These are phyloP conservation scores for Scheffersomyces parashehatae DNA, from an alignment of 1,139 yeast genomes.

Conservation along the genomic window DNA sequence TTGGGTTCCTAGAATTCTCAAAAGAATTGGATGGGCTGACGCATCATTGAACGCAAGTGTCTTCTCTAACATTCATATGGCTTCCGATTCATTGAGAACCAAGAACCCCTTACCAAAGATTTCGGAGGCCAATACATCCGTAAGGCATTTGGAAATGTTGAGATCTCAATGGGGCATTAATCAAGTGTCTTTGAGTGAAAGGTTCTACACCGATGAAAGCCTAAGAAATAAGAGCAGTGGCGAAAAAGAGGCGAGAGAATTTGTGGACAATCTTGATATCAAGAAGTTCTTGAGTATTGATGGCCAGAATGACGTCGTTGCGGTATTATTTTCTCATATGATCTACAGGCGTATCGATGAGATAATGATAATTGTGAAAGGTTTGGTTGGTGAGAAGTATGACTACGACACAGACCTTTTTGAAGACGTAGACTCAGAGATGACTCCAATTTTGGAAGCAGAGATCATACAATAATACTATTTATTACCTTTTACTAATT, in stretches of 20 bases:
- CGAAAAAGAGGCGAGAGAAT: constrained; percentile 10
- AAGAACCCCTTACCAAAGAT: constrained; percentile 33
- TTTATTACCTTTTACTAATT: too few relatives aligned
- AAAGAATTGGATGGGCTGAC: constrained; percentile 35
- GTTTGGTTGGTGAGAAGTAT: constrained; percentile 40
- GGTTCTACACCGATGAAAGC: constrained; percentile 19
- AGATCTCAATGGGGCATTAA: constrained; percentile 32
- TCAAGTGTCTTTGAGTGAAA: constrained; percentile 26
- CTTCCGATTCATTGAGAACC: constrained; percentile 29
- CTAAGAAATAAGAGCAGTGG: background rate
- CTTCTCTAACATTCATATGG: constrained; percentile 35
- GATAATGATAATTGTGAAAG: constrained; percentile 29
- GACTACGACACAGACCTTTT: constrained; percentile 15
- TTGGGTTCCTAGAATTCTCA: constrained; percentile 30
- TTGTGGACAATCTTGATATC: constrained; percentile 27
- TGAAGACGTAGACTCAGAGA: constrained; percentile 8
- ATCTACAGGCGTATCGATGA: constrained; percentile 35
- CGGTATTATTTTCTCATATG: constrained; percentile 32
- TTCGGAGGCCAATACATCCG: constrained; percentile 33
- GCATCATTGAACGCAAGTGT: constrained; percentile 31
- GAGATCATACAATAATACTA: too few relatives aligned
- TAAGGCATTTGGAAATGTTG: constrained; percentile 32
- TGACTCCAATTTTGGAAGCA: too few relatives aligned
- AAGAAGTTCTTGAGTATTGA: constrained; percentile 31
- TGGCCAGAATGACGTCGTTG: constrained; percentile 33